Evolutionary conservation across 169 alveolate species (phyloP), one percentile per base, ranked within the genome.

Genomic region (Eimeria acervulina): DNA sequence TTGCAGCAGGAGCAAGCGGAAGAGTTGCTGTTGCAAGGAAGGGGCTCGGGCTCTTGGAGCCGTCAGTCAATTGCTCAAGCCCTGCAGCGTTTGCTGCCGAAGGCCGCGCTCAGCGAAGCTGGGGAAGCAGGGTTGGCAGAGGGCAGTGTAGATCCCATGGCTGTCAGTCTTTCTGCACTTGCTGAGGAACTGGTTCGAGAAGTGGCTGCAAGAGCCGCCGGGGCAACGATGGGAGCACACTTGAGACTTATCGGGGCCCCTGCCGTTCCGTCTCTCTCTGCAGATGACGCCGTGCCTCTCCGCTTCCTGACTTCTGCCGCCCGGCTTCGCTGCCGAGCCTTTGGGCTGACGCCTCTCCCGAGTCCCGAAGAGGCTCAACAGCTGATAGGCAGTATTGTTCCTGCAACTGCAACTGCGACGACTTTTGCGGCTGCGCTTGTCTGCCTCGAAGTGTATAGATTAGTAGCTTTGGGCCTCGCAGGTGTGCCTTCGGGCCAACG

Each of bases 381-480:
- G 92, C 91, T 95, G 76, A 38, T 85, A 51, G 96, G 95, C 33
- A 68, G 92, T 6, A 95, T 95, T 31, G 85, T 95, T 61, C 96
- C 96, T 13, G 96, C 96, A 42, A 95, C 95, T 33, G 94, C 96
- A 31, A 95, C 96, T 38, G 95, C 95, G 8, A 95, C 96, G 31
- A 89, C 96, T 21, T 90, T 95, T 21, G 96, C 95, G 0, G 95
- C 96, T 19, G 96, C 93, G 19, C 93, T 95, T 21, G 95, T 95
- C 13, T 84, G 93, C 70, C 74, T 95, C 13, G 96, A 95, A 94
- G 68, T 95, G 23, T 95, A 95, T 76, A n/a, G 95, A 10, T 68
- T 95, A 31, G 95, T 52, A 40, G 89, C 91, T 72, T 19, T 74
- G 44, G 42, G 68, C 42, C 92, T 92, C 51, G 92, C 52, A 47